Percentiles rank a stretch among this genome's conserved stretches.
Evolutionary conservation across 2,329 filamentous ascomycete genomes (phyloP).

Genomic region (Hansfordia pulvinata): DNA sequence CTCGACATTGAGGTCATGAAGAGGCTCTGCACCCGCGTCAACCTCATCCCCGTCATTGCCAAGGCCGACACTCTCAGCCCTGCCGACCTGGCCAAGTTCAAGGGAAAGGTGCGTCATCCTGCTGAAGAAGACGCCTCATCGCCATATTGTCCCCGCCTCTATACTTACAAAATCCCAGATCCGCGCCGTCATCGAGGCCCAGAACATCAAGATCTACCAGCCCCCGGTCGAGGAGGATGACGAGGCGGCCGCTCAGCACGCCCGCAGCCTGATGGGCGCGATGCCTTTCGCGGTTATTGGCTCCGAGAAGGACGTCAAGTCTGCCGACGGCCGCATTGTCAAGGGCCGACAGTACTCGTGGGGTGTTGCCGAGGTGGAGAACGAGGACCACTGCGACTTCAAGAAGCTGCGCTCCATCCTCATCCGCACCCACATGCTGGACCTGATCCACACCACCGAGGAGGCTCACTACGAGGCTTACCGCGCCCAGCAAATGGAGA

Average conservation of each 20-base stretch:
- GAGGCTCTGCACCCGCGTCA: constrained; percentile 93
- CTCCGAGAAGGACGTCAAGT: constrained; percentile 98
- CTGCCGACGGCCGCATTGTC: constrained; percentile 85
- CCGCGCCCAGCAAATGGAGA: constrained; percentile 99
- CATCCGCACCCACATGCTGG: constrained; percentile 98
- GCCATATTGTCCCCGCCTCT: too few species aligned
- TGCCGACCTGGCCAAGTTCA: constrained; percentile 82
- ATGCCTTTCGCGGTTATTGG: constrained; percentile 99
- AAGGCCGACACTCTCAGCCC: constrained; percentile 98
- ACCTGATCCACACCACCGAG: constrained; percentile 98
- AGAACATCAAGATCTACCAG: constrained; percentile 99
- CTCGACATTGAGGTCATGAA: constrained; percentile 99
- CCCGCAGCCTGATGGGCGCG: constrained; percentile 83
- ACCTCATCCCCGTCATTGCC: constrained; percentile 94
- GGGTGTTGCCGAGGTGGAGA: constrained; percentile 99
- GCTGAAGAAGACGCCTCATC: too few species aligned
- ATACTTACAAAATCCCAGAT: constrained; percentile 42
- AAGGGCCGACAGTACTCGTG: constrained; percentile 98
- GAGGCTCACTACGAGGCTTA: constrained; percentile 99
- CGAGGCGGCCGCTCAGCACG: constrained; percentile 88
- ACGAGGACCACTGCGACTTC: constrained; percentile 99
- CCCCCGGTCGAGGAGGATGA: constrained; percentile 97
- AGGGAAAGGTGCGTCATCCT: constrained; percentile 81
- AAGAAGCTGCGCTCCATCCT: constrained; percentile 99
- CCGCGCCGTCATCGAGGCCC: constrained; percentile 86